phyloP scores from a whole-genome alignment of 257 asterid genomes.

The Solanum clarkiae region DNA sequence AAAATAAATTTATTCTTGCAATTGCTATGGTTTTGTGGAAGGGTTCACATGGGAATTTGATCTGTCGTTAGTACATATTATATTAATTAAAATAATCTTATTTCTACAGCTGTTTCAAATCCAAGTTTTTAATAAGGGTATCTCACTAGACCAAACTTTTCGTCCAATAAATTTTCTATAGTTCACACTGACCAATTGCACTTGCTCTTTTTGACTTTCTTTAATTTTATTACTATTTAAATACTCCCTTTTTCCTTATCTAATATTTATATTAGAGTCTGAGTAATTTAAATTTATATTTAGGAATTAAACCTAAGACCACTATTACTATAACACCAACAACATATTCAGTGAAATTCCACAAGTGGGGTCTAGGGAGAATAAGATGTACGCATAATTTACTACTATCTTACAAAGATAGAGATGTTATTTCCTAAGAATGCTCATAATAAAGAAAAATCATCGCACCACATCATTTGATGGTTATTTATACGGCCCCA shows the following conservation, averaged over 20 bases:
- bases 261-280: too few species aligned
- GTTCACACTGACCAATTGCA: not conserved
- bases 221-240: not conserved
- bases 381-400: too few species aligned
- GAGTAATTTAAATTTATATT: too few species aligned
- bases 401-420: too few species aligned
- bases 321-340: too few species aligned
- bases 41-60: slow-evolving; percentile 13
- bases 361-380: rapidly evolving
- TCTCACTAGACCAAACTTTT: not conserved
- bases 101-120: slow-evolving; percentile 12
- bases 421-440: too few species aligned
- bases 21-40: not conserved
- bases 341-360: too few species aligned
- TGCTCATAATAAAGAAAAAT: too few species aligned
- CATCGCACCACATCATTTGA: too few species aligned
- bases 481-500: not conserved
- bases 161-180: slow-evolving; percentile 8
- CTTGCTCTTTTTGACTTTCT: not conserved
- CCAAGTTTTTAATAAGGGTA: not conserved
- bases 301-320: too few species aligned
- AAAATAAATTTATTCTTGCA: not conserved
- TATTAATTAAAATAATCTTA: not conserved
- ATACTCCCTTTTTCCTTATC: not conserved
- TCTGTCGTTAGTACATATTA: slow-evolving; percentile 7